Percentiles rank a stretch among this genome's conserved stretches.
Conservation (phyloP, 2,329 filamentous ascomycete genomes). For the Massarina eburnea region DNA sequence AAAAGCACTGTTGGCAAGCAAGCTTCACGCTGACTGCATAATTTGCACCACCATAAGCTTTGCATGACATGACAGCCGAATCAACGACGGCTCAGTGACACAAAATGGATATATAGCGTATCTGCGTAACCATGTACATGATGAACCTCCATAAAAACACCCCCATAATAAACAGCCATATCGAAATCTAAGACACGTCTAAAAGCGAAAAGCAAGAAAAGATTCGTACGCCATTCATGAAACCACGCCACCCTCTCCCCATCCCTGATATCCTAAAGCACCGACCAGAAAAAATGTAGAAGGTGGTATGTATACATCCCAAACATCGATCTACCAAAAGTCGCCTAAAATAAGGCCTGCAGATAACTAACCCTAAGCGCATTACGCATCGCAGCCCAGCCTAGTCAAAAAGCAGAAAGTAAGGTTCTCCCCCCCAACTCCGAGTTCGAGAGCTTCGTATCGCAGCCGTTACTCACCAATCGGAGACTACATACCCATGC, state of each 20-base stretch:
- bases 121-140: neutral
- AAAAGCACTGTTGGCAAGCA: too few relatives aligned
- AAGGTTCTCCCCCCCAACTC: conserved; percentile 1
- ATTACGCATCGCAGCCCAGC: neutral
- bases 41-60: neutral
- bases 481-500: conserved; percentile 4
- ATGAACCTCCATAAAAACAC: too few relatives aligned
- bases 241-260: neutral
- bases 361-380: neutral
- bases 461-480: conserved; percentile 2
- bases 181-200: neutral
- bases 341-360: neutral
- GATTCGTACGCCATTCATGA: neutral
- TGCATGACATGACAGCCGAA: neutral
- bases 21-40: too few relatives aligned
- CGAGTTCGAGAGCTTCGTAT: neutral
- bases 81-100: neutral
- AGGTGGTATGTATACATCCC: neutral
- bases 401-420: neutral
- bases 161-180: neutral
- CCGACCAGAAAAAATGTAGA: neutral
- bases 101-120: conserved; percentile 3
- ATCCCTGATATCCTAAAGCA: neutral
- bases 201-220: neutral
- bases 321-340: neutral